A percentile compares a stretch with the other conserved stretches of the same genome.
Conservation (phyloP, 108 stramenopile genomes). For the Seminavis robusta region DNA sequence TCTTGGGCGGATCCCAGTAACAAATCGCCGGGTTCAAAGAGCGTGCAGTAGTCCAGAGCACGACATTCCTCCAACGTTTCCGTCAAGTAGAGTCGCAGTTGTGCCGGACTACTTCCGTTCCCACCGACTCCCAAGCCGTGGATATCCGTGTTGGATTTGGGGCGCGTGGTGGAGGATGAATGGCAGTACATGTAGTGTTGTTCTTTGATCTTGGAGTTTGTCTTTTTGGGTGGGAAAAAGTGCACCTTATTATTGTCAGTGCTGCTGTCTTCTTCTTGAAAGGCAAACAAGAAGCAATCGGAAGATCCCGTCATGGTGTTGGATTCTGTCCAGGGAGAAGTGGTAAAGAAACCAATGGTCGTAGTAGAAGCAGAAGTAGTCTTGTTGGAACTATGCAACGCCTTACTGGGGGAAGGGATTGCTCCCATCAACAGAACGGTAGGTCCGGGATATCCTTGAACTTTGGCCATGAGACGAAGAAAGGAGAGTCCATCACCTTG, state of each 20-base stretch:
- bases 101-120: slow-evolving; percentile 4
- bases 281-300: slow-evolving; percentile 47
- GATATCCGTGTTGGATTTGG: background rate
- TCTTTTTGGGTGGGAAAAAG: slow-evolving; percentile 33
- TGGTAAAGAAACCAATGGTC: slow-evolving; percentile 49
- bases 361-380: slow-evolving; percentile 5
- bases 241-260: slow-evolving; percentile 26
- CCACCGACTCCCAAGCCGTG: slow-evolving; percentile 31
- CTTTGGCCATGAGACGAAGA: slow-evolving; percentile 23
- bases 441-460: slow-evolving; percentile 51
- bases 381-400: background rate
- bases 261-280: slow-evolving; percentile 32
- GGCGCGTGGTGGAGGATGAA: slow-evolving; percentile 19
- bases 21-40: slow-evolving; percentile 12
- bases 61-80: slow-evolving; percentile 42
- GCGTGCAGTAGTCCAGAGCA: slow-evolving; percentile 16
- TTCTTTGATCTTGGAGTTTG: background rate
- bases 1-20: slow-evolving; percentile 6
- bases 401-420: slow-evolving; percentile 21
- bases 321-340: slow-evolving; percentile 48
- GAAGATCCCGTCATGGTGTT: slow-evolving; percentile 11
- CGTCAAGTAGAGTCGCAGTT: slow-evolving; percentile 36
- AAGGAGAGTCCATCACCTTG: slow-evolving; percentile 55
- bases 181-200: slow-evolving; percentile 44
- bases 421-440: slow-evolving; percentile 38